A percentile compares a stretch with the other conserved stretches of the same genome.
phyloP scores from a whole-genome alignment of 75 land plant species.

The Cupressus sempervirens region DNA sequence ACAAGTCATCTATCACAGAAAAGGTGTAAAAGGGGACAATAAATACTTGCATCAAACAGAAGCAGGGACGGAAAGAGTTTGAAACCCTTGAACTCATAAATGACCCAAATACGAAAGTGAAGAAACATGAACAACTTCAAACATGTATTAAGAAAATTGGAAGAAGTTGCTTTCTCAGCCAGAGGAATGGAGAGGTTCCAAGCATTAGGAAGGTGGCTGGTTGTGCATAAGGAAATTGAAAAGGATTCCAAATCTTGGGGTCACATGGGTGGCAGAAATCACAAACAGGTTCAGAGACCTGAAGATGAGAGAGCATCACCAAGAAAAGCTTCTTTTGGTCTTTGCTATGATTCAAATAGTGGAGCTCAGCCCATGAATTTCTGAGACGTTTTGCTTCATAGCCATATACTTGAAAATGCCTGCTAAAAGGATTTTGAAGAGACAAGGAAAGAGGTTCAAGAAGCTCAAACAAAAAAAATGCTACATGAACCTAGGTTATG shows the following conservation, averaged over 20 bases:
- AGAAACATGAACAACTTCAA: conserved; percentile 55
- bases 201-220: conserved; percentile 73
- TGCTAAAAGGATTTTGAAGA: conserved; percentile 79
- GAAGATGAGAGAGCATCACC: conserved; percentile 36
- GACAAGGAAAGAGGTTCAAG: conserved; percentile 68
- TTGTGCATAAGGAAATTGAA: conserved; percentile 59
- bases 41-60: too few species aligned
- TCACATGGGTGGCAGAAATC: neutral
- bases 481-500: conserved; percentile 89
- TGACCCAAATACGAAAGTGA: too few species aligned
- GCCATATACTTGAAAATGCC: too few species aligned
- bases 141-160: conserved; percentile 56
- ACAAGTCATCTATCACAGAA: too few species aligned
- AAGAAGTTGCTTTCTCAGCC: conserved; percentile 66
- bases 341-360: too few species aligned
- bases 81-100: too few species aligned
- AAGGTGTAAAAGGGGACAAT: too few species aligned
- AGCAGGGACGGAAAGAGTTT: too few species aligned
- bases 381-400: too few species aligned
- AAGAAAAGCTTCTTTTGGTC: conserved; percentile 28
- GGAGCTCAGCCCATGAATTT: too few species aligned
- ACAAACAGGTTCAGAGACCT: conserved; percentile 11
- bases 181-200: conserved; percentile 69
- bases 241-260: conserved; percentile 20
- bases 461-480: conserved; percentile 78